Evolutionary conservation across 192 early-diverging fungal genomes (phyloP), one percentile per base, ranked within the genome.

Genomic region (Umbelopsis sp.): DNA sequence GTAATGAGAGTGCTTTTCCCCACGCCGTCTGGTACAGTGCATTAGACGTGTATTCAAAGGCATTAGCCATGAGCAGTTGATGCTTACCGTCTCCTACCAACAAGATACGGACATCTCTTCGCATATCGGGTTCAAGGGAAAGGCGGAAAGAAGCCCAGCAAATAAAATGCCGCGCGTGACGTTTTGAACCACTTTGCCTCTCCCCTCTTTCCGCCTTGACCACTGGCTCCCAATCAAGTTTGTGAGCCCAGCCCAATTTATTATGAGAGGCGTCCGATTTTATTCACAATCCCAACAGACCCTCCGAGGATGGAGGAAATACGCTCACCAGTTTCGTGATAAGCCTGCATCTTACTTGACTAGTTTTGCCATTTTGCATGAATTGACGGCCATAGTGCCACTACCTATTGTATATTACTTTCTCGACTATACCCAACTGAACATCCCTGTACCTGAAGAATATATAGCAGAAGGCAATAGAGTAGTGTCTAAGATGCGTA

Each of bases 1-100:
- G 95, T 97, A 68, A 99, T 94, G 69, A 99, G 80, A 25, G 98
- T 96, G 78, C 94, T 96, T 75, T 99, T 99, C 64, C 98, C 98
- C 65, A 96, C 95, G 48, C 90, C 89, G 77, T 94, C 92, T 91
- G 67, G n/a, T 68, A 21, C 20, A 61, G n/a, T 13, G 7, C 16
- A 67, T 45, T 47, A 41, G 37, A 41, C 37, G 37, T 41, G 37
- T 41, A 6, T 41, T 10, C 37, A 41, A 41, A 9, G 37, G 37
- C 37, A 41, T 1, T 41, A 41, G 37, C 37, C 37, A 41, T 41
- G 5, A 1, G 10, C 5, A 41, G 37, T 46, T 30, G 27, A 49
- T 35, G 18, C 73, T 71, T 91, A 94, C 93, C 87, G 74, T 98
- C 96, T 47, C 96, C 96, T 23, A 97, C 88, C 25, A 98, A 89